phyloP scores from a whole-genome alignment of 2,329 filamentous ascomycete genomes.

The Aspergillus puulaauensis region DNA sequence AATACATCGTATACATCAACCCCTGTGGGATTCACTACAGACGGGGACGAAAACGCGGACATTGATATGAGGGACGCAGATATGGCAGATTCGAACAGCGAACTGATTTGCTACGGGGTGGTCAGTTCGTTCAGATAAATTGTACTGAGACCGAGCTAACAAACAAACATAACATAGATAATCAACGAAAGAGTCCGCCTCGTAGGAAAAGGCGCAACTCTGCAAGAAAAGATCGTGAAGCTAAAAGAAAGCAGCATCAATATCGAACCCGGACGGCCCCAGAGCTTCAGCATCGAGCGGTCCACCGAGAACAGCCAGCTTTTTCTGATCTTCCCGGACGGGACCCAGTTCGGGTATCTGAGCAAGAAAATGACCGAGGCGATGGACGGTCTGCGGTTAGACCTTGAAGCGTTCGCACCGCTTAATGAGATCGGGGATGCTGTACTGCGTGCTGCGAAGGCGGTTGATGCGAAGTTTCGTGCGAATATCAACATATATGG shows the following conservation, averaged over 20 bases:
- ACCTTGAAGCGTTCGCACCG: not conserved
- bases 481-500: constrained; percentile 9
- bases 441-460: not conserved
- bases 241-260: not conserved
- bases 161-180: not conserved
- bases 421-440: not conserved
- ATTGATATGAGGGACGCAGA: not conserved
- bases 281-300: not conserved
- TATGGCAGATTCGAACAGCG: not conserved
- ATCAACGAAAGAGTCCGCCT: not conserved
- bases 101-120: not conserved
- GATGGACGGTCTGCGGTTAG: not conserved
- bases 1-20: not conserved
- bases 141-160: not conserved
- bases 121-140: not conserved
- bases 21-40: not conserved
- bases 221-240: not conserved
- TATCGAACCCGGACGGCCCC: not conserved
- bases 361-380: not conserved
- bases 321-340: not conserved
- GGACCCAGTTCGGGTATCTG: not conserved
- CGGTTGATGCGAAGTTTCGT: not conserved
- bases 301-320: not conserved
- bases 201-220: not conserved
- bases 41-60: not conserved